Conservation (phyloP, 306 rosid species). For the Cicer cuneatum region DNA sequence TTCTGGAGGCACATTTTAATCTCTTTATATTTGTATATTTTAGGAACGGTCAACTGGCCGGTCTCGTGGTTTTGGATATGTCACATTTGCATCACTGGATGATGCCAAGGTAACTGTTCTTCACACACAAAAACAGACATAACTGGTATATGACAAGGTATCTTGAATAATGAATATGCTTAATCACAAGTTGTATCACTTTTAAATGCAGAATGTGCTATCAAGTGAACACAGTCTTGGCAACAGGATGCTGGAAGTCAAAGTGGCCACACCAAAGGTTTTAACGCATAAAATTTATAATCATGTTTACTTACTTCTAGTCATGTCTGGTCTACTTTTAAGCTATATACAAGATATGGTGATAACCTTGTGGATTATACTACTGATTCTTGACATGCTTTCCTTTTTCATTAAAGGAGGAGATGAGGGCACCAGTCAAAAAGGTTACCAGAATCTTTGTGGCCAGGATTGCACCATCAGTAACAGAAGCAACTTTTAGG, state of each 20-base stretch:
- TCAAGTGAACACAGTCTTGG: constrained; percentile 90
- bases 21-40: constrained; percentile 17
- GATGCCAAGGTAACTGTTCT: constrained; percentile 78
- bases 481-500: constrained; percentile 81
- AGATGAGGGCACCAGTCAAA: constrained; percentile 87
- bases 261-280: constrained; percentile 99
- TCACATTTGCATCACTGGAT: constrained; percentile 82
- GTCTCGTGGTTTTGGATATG: constrained; percentile 98
- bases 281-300: neutral
- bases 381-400: constrained; percentile 42
- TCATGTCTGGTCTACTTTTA: constrained; percentile 27
- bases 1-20: constrained; percentile 37
- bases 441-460: constrained; percentile 94
- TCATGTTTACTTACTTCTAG: neutral
- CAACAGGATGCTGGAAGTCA: constrained; percentile 90
- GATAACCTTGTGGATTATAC: neutral
- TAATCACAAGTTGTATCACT: neutral
- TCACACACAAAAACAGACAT: neutral
- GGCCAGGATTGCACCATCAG: constrained; percentile 90
- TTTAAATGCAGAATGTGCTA: constrained; percentile 66
- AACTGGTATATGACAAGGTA: neutral
- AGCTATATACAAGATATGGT: neutral
- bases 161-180: neutral
- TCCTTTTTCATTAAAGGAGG: constrained; percentile 75
- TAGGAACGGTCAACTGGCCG: constrained; percentile 94